These are phyloP conservation scores for Cryptosporidium muris DNA, from an alignment of 169 alveolate genomes.

Conservation along the genomic window DNA sequence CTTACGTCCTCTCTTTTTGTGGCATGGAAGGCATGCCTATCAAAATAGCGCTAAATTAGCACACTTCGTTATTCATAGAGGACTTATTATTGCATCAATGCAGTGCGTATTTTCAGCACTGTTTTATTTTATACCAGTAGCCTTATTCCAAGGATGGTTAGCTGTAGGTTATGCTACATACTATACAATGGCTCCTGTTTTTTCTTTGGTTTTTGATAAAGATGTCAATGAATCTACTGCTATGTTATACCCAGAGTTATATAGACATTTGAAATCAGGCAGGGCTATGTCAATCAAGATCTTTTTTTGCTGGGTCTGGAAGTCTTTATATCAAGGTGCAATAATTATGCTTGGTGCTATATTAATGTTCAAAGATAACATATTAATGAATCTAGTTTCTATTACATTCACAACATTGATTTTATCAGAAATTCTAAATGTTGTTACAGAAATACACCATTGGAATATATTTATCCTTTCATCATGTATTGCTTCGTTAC, in stretches of 20 bases:
- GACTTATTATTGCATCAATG: conserved; percentile 92
- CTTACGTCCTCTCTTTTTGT: conserved; percentile 89
- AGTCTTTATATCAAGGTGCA: conserved; percentile 91
- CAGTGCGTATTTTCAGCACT: conserved; percentile 90
- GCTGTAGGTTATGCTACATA: conserved; percentile 97
- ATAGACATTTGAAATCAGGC: conserved; percentile 91
- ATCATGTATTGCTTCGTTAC: conserved; percentile 1
- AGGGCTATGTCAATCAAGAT: conserved; percentile 92
- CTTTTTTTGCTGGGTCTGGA: conserved; percentile 95
- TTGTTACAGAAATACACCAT: conserved; percentile 91
- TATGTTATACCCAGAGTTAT: conserved; percentile 92
- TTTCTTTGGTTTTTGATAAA: conserved; percentile 91
- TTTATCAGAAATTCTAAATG: conserved; percentile 92
- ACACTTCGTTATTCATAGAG: conserved; percentile 95
- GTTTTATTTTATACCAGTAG: conserved; percentile 92
- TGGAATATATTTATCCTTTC: conserved; percentile 79
- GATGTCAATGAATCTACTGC: conserved; percentile 88
- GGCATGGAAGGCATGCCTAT: conserved; percentile 97
- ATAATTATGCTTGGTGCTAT: conserved; percentile 94
- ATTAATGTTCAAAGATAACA: conserved; percentile 88
- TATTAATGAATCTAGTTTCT: conserved; percentile 90
- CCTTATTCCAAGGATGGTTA: conserved; percentile 96
- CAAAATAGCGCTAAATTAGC: conserved; percentile 92
- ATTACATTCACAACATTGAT: conserved; percentile 95
- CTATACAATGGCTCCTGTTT: conserved; percentile 95